Evolutionary conservation across 78 protist genomes (phyloP).

Genomic region (Dictyostelium purpureum): DNA sequence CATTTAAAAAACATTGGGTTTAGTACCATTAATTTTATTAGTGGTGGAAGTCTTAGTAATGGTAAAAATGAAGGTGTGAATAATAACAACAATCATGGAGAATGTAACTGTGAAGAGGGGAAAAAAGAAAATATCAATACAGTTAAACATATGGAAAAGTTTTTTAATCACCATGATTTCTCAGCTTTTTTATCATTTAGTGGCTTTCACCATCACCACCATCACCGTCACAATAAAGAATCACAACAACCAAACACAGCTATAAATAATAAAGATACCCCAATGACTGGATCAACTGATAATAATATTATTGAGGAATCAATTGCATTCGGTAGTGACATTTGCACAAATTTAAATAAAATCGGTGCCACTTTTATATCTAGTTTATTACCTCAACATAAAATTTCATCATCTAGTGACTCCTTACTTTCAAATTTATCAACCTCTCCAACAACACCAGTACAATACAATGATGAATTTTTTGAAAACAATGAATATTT

Average conservation of each 20-base stretch:
- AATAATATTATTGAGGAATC: no score
- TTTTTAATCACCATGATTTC: conserved; percentile 33
- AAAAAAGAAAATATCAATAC: neutral
- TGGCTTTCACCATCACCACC: neutral
- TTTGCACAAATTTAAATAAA: neutral
- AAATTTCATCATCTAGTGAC: neutral
- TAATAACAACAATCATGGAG: neutral
- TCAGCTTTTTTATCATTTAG: conserved; percentile 14
- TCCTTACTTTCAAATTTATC: no score
- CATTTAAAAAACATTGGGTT: neutral
- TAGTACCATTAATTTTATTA: neutral
- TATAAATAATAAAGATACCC: no score
- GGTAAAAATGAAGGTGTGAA: neutral
- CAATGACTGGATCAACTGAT: no score
- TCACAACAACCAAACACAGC: neutral
- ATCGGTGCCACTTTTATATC: neutral
- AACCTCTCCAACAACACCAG: neutral
- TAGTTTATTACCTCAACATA: neutral
- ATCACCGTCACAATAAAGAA: neutral
- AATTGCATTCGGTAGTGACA: neutral
- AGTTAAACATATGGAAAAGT: neutral
- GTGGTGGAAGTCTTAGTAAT: neutral
- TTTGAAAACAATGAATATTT: neutral
- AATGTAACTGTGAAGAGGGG: neutral
- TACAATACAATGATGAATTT: neutral